phyloP scores from a whole-genome alignment of 495 filamentous ascomycete species.

The Acidiella bohemica region DNA sequence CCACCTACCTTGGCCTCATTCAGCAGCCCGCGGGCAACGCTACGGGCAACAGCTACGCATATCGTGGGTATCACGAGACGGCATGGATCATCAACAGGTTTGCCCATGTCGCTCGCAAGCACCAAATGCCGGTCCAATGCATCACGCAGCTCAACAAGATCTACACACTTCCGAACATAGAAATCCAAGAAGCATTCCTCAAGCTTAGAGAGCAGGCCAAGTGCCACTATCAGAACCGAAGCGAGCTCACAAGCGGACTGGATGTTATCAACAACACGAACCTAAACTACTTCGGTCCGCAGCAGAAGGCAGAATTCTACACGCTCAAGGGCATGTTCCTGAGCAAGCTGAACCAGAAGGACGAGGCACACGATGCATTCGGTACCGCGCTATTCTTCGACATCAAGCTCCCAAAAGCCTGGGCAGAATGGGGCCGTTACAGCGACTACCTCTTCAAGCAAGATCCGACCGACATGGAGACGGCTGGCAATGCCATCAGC shows the following conservation, averaged over 20 bases:
- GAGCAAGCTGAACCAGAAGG: slow-evolving; percentile 74
- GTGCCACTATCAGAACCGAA: slow-evolving; percentile 91
- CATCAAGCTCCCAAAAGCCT: slow-evolving; percentile 87
- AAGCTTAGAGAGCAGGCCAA: slow-evolving; percentile 95
- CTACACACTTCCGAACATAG: slow-evolving; percentile 96
- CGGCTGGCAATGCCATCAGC: slow-evolving; percentile 80
- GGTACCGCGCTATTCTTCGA: slow-evolving; percentile 91
- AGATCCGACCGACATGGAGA: slow-evolving; percentile 60
- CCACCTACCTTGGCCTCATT: slow-evolving; percentile 74
- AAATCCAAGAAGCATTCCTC: slow-evolving; percentile 97
- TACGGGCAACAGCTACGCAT: slow-evolving; percentile 74
- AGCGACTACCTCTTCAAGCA: slow-evolving; percentile 91
- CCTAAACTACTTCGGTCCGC: slow-evolving; percentile 87
- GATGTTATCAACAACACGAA: slow-evolving; percentile 99
- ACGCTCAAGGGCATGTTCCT: slow-evolving; percentile 99
- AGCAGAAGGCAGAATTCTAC: slow-evolving; percentile 98
- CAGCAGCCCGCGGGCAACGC: slow-evolving; percentile 62
- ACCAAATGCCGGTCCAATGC: slow-evolving; percentile 92
- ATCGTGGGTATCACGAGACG: slow-evolving; percentile 94
- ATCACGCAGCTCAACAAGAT: slow-evolving; percentile 93
- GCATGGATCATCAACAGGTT: slow-evolving; percentile 99
- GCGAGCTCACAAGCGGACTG: slow-evolving; percentile 77
- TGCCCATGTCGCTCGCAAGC: slow-evolving; percentile 93
- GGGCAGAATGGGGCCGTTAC: slow-evolving; percentile 99
- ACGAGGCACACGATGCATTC: slow-evolving; percentile 86